Evolutionary conservation across 2,329 filamentous ascomycete genomes (phyloP).

Genomic region (Trichoderma lentiforme): DNA sequence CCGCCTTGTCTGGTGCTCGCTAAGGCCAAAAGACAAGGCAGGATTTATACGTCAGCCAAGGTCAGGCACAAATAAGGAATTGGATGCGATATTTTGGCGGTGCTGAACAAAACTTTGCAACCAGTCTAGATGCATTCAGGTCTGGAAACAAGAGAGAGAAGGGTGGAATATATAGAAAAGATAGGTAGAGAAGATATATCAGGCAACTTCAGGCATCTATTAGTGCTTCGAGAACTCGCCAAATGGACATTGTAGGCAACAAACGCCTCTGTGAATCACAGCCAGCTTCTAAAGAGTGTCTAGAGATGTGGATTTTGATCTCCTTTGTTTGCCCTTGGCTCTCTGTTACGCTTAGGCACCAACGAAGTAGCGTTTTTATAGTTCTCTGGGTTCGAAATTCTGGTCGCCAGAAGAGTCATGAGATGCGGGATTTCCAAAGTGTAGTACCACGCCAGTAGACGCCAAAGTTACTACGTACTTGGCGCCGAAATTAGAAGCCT

Average conservation of each 20-base stretch:
- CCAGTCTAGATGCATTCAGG: neutral
- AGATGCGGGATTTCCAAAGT: neutral
- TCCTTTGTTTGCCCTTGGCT: neutral
- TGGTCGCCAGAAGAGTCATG: neutral
- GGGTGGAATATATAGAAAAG: neutral
- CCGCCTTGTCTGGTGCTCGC: conserved; percentile 14
- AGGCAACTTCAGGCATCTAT: no score
- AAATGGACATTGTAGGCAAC: neutral
- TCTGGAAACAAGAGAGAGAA: neutral
- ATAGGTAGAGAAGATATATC: neutral
- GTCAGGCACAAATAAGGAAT: neutral
- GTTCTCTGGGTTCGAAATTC: neutral
- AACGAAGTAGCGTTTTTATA: neutral
- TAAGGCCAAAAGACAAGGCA: conserved; percentile 26
- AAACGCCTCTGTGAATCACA: neutral
- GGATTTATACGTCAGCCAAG: conserved; percentile 14
- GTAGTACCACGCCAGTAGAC: neutral
- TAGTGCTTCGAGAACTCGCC: neutral
- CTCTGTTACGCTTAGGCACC: neutral
- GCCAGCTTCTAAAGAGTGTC: neutral
- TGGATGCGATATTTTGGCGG: neutral
- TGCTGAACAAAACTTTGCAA: neutral
- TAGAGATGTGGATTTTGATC: neutral
- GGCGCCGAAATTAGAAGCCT: neutral
- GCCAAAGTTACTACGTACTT: neutral